Evolutionary conservation across 345 rosid genomes (phyloP).

Genomic region (Tarenaya hassleriana): DNA sequence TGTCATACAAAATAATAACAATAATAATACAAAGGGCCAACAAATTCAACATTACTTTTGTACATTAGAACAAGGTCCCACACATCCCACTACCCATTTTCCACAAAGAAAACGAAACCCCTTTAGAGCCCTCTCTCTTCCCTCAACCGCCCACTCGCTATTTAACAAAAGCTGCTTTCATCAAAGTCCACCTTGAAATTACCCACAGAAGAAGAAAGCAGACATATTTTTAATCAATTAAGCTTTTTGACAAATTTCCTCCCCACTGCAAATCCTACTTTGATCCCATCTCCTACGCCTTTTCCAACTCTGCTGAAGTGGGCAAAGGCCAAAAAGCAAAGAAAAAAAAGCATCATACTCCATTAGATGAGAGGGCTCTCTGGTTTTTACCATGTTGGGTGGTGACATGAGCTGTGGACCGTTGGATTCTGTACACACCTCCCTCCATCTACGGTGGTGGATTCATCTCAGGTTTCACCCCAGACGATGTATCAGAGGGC

Average conservation of each 20-base stretch:
- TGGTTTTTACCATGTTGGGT: conserved; percentile 4
- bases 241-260: conserved; percentile 48
- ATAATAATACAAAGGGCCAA: conserved; percentile 8
- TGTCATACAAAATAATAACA: conserved; percentile 17
- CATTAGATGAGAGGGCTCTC: too few relatives aligned
- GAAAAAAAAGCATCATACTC: conserved; percentile 55
- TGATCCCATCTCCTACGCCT: conserved; percentile 26
- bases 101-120: conserved; percentile 24
- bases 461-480: conserved; percentile 72
- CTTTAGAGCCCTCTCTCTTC: too few relatives aligned
- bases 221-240: conserved; percentile 34
- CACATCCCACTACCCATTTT: conserved; percentile 31
- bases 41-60: conserved; percentile 20
- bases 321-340: conserved; percentile 27
- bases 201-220: conserved; percentile 36
- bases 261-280: conserved; percentile 34
- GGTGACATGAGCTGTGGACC: conserved; percentile 10
- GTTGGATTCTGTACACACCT: conserved; percentile 36
- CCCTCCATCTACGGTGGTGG: conserved; percentile 50
- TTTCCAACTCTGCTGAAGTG: conserved; percentile 16
- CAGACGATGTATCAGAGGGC: conserved; percentile 64
- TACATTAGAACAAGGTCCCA: conserved; percentile 52
- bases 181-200: conserved; percentile 59
- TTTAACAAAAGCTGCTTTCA: conserved; percentile 43
- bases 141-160: conserved; percentile 34